Conservation (phyloP, 2,329 filamentous ascomycete species). For the Pyrenophora teres region DNA sequence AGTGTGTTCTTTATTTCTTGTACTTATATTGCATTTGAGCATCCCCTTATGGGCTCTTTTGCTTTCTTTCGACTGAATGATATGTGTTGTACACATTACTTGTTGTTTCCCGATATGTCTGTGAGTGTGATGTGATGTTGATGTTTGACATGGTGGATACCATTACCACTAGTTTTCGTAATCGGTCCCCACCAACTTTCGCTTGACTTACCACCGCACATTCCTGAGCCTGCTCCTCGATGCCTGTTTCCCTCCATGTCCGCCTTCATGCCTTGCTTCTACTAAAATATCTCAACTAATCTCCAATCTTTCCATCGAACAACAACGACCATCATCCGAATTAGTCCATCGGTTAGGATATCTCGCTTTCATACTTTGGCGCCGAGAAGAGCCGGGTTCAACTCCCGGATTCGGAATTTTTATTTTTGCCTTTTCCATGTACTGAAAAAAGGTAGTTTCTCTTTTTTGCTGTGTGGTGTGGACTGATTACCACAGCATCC, state of each 20-base stretch:
- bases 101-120: background rate
- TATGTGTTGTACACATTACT: conserved; percentile 7
- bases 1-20: conserved; percentile 22
- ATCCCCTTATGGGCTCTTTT: conserved; percentile 1
- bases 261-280: too few species aligned
- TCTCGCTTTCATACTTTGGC: conserved; percentile 8
- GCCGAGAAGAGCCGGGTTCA: conserved; percentile 14
- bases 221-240: too few species aligned
- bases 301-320: background rate
- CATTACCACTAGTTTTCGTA: too few species aligned
- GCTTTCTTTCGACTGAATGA: conserved; percentile 8
- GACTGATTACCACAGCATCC: background rate
- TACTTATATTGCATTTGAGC: conserved; percentile 10
- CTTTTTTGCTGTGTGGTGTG: background rate
- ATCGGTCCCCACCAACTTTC: too few species aligned
- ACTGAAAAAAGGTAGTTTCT: background rate
- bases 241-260: too few species aligned
- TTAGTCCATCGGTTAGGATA: conserved; percentile 16
- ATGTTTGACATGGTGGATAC: background rate
- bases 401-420: conserved; percentile 6
- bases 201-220: too few species aligned
- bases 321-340: background rate
- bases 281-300: background rate
- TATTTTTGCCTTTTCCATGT: background rate
- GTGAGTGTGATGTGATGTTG: background rate